Conservation (phyloP, 2,329 filamentous ascomycete species). For the Arthroderma sp. region DNA sequence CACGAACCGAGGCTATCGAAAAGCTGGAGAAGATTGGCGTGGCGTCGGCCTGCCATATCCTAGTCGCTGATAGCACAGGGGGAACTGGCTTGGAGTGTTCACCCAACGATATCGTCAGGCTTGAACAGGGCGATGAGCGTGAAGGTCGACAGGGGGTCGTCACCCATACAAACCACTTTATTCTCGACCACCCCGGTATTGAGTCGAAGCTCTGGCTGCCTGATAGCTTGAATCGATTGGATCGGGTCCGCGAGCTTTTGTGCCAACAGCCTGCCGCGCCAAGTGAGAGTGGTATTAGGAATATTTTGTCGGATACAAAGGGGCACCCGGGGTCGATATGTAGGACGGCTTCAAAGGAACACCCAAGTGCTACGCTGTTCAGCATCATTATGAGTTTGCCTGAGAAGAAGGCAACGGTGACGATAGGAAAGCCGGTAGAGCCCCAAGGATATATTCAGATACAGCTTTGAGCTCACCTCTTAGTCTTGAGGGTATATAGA, state of each 20-base stretch:
- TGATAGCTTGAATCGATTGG: constrained; percentile 15
- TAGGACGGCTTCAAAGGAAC: constrained; percentile 17
- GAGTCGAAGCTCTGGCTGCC: constrained; percentile 13
- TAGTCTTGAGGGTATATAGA: too few species aligned
- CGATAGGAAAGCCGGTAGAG: constrained; percentile 21
- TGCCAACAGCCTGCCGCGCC: constrained; percentile 10
- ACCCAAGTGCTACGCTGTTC: constrained; percentile 22
- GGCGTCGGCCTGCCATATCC: constrained; percentile 41
- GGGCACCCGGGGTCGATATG: constrained; percentile 23
- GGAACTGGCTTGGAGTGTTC: constrained; percentile 39
- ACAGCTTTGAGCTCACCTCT: constrained; percentile 10
- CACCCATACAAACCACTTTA: constrained; percentile 22
- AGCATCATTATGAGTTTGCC: constrained; percentile 29
- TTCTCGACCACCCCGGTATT: constrained; percentile 11
- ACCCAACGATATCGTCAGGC: constrained; percentile 11
- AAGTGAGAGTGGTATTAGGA: constrained; percentile 10
- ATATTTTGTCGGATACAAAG: constrained; percentile 22
- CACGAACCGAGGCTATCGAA: constrained; percentile 32
- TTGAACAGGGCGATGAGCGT: constrained; percentile 8
- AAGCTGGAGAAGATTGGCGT: constrained; percentile 35
- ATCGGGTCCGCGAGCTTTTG: constrained; percentile 18
- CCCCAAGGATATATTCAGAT: constrained; percentile 17
- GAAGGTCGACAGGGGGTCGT: constrained; percentile 7
- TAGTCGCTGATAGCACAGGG: constrained; percentile 36
- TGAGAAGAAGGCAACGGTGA: constrained; percentile 18